Conservation (phyloP, 805 yeast species). For the Blastobotrys mokoenaii region DNA sequence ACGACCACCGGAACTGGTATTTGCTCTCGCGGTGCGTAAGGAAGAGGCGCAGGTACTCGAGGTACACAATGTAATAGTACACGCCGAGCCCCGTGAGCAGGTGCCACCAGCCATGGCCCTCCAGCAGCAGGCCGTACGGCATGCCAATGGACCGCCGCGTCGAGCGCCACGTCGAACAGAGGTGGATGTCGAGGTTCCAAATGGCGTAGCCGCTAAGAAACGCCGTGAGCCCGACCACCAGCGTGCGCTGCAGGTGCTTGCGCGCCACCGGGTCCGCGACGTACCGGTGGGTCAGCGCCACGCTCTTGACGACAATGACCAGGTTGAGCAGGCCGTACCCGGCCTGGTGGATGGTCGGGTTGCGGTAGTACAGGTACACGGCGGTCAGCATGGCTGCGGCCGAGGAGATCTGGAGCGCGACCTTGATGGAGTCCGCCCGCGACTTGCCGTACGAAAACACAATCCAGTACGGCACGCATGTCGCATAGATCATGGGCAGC, state of each 20-base stretch:
- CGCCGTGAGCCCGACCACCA: slow-evolving; percentile 49
- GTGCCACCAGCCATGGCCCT: slow-evolving; percentile 99
- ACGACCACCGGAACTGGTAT: slow-evolving; percentile 51
- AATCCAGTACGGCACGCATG: slow-evolving; percentile 89
- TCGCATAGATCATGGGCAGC: slow-evolving; percentile 96
- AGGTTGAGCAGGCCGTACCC: slow-evolving; percentile 75
- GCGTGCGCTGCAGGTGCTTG: slow-evolving; percentile 44
- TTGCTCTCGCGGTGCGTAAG: slow-evolving; percentile 48
- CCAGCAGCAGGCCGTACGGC: slow-evolving; percentile 80
- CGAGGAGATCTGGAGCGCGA: slow-evolving; percentile 40
- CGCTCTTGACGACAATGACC: slow-evolving; percentile 57
- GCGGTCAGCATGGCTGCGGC: slow-evolving; percentile 59
- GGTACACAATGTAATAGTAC: slow-evolving; percentile 71
- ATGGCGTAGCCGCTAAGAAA: slow-evolving; percentile 70
- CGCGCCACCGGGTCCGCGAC: slow-evolving; percentile 44
- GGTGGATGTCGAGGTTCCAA: slow-evolving; percentile 85
- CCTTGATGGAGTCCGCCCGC: slow-evolving; percentile 30
- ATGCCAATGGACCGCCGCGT: slow-evolving; percentile 61
- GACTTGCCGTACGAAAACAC: slow-evolving; percentile 54
- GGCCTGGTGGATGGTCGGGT: slow-evolving; percentile 85
- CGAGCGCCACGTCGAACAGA: slow-evolving; percentile 51
- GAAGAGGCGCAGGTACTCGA: slow-evolving; percentile 65
- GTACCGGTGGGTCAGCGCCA: slow-evolving; percentile 40
- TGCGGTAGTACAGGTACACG: slow-evolving; percentile 60
- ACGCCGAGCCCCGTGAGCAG: slow-evolving; percentile 63